Evolutionary conservation across 2,329 filamentous ascomycete genomes (phyloP), one percentile per base, ranked within the genome.

Genomic region (Zymoseptoria pseudotritici): DNA sequence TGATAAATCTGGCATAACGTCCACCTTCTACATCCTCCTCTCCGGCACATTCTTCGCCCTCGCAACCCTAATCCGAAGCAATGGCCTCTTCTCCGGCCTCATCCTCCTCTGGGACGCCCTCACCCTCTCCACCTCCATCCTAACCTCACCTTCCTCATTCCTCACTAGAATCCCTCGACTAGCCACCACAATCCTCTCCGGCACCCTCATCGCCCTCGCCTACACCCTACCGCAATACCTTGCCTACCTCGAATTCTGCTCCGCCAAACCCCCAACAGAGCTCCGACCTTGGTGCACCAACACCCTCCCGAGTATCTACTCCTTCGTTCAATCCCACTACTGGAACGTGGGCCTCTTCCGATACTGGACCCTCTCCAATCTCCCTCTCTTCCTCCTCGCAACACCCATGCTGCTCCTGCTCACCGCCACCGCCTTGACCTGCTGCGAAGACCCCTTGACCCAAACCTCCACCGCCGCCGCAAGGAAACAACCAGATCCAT

Each of bases 311-410:
- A 96, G 91, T 72, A 92, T 99, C 61, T 97, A 96, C 75, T 82
- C 85, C 0, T 97, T 89, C 79, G 93, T 97, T 2, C 94, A 99
- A 72, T 80, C 81, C 53, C 80, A 89, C 69, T 97, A 99, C 75
- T 99, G 94, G 94, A 86, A 93, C 68, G 86, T 89, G 56, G 94
- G 94, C 0, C 88, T 96, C 66, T 82, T 97, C 56, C 83, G 83
- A 61, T 99, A 99, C 77, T 99, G 94, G 94, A 96, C 86, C 0
- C 64, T 87, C 0, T 85, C 87, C 5, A 97, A 99, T 70, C 71
- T 94, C 9, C 94, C 94, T 0, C 81, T 99, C 1, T 99, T 99
- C 75, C 69, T 92, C 21, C 82, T 99, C 10, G 92, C 92, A 1
- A 75, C 83, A 0, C 94, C 94, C 1, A 88, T 93, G 80, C 78